Conservation (phyloP, 2,329 filamentous ascomycete species). For the Pseudofabraea citricarpa region DNA sequence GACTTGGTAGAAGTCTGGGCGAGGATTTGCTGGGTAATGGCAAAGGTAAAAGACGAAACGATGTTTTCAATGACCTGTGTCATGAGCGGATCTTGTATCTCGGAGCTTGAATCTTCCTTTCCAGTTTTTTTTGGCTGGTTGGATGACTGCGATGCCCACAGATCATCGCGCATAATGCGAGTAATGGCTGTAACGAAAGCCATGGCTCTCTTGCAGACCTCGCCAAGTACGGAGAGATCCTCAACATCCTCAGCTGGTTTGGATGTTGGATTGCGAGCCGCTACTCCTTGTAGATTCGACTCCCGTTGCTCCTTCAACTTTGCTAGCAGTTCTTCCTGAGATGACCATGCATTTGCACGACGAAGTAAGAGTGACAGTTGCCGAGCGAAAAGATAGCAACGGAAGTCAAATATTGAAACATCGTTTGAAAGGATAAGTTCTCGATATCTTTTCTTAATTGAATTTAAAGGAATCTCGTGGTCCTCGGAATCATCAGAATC, state of each 20-base stretch:
- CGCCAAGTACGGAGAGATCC: conserved; percentile 74
- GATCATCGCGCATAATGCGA: conserved; percentile 73
- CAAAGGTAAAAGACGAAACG: conserved; percentile 73
- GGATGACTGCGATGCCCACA: conserved; percentile 53
- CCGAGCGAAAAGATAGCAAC: conserved; percentile 87
- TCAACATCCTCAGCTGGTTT: conserved; percentile 57
- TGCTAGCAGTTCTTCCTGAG: conserved; percentile 55
- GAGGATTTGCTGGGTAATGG: conserved; percentile 70
- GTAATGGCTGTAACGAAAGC: conserved; percentile 81
- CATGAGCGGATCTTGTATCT: conserved; percentile 32
- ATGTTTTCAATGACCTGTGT: conserved; percentile 64
- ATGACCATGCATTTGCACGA: conserved; percentile 69
- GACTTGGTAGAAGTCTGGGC: conserved; percentile 68
- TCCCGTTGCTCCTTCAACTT: conserved; percentile 60
- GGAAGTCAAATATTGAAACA: conserved; percentile 93
- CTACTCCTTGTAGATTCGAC: conserved; percentile 51
- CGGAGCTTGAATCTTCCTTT: conserved; percentile 18
- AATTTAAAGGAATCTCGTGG: conserved; percentile 56
- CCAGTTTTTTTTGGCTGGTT: conserved; percentile 27
- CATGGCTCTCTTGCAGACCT: conserved; percentile 77
- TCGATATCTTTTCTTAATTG: conserved; percentile 75
- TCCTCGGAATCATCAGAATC: conserved; percentile 30
- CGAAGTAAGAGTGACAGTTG: conserved; percentile 79
- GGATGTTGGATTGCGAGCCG: conserved; percentile 43
- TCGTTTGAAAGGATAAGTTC: conserved; percentile 91